Conservation (phyloP, 139 green algal species). For the Chlorella sp. region DNA sequence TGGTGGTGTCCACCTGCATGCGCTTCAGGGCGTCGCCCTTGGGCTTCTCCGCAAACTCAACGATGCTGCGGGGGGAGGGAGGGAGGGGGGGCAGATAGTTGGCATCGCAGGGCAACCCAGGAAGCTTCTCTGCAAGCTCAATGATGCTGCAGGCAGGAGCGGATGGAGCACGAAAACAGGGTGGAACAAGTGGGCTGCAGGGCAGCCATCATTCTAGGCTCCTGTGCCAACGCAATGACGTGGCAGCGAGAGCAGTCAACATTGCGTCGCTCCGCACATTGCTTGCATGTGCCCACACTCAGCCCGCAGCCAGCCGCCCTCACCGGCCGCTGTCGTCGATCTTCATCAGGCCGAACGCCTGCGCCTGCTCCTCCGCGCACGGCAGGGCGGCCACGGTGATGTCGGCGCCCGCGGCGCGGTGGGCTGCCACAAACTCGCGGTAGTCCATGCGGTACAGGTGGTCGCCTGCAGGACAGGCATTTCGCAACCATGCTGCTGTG, state of each 20-base stretch:
- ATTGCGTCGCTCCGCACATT: too few relatives aligned
- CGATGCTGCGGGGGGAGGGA: conserved; percentile 61
- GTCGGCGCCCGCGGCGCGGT: conserved; percentile 89
- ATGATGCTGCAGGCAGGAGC: too few relatives aligned
- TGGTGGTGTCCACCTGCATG: conserved; percentile 98
- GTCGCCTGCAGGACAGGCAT: conserved; percentile 93
- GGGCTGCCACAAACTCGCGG: conserved; percentile 93
- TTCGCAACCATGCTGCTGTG: too few relatives aligned
- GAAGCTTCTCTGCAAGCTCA: too few relatives aligned
- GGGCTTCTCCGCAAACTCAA: conserved; percentile 99
- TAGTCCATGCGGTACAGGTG: conserved; percentile 99
- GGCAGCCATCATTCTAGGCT: too few relatives aligned
- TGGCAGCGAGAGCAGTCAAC: too few relatives aligned
- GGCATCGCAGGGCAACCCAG: too few relatives aligned
- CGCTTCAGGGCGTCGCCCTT: conserved; percentile 89
- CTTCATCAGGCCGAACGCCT: conserved; percentile 99
- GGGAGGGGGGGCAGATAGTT: neutral
- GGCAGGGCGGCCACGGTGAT: conserved; percentile 99
- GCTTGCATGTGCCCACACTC: too few relatives aligned
- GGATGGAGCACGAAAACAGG: too few relatives aligned
- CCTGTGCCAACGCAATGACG: too few relatives aligned
- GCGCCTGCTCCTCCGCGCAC: conserved; percentile 89
- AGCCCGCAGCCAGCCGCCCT: neutral
- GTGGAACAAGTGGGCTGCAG: too few relatives aligned
- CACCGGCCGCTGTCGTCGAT: conserved; percentile 85